A percentile compares a stretch with the other conserved stretches of the same genome.
phyloP scores from a whole-genome alignment of 148 eudicot species.

The Pharnaceum exiguum region DNA sequence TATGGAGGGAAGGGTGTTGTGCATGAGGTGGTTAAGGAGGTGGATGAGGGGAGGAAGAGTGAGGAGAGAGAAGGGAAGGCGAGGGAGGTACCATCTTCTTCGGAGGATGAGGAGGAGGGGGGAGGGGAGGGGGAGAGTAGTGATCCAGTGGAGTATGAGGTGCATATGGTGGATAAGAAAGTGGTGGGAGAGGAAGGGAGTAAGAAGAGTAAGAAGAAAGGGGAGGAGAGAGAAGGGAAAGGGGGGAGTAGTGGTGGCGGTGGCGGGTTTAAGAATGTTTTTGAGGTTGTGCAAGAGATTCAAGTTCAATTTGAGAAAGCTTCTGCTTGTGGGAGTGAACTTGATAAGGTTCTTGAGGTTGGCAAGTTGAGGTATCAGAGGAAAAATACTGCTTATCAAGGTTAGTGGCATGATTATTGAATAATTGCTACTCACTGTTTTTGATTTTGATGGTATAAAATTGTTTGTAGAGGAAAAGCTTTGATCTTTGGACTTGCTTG shows the following conservation, averaged over 20 bases:
- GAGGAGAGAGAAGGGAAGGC: conserved; percentile 25
- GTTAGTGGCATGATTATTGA: too few relatives aligned
- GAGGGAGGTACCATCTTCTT: conserved; percentile 24
- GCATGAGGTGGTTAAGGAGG: conserved; percentile 80
- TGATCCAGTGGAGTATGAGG: conserved; percentile 69
- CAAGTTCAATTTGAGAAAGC: conserved; percentile 82
- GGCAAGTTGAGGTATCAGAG: conserved; percentile 63
- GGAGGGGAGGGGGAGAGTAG: too few relatives aligned
- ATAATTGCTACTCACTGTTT: too few relatives aligned
- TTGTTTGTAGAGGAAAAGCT: too few relatives aligned
- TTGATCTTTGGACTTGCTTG: too few relatives aligned
- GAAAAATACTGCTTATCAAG: conserved; percentile 60
- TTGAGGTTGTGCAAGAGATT: conserved; percentile 74
- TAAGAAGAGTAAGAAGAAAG: too few relatives aligned
- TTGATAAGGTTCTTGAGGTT: conserved; percentile 74
- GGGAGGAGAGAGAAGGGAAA: conserved; percentile 32
- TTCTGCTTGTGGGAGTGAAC: conserved; percentile 59
- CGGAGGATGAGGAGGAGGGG: conserved; percentile 32
- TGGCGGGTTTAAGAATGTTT: conserved; percentile 40
- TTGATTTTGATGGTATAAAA: too few relatives aligned
- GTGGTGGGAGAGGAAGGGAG: conserved; percentile 54
- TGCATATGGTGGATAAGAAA: conserved; percentile 86
- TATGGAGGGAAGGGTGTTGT: conserved; percentile 56
- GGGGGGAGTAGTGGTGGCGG: conserved; percentile 29
- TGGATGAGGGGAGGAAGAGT: conserved; percentile 20